Evolutionary conservation across 768 basidiomycete species (phyloP), one percentile per base, ranked within the genome.

Genomic region (Trametes cinnabarina): DNA sequence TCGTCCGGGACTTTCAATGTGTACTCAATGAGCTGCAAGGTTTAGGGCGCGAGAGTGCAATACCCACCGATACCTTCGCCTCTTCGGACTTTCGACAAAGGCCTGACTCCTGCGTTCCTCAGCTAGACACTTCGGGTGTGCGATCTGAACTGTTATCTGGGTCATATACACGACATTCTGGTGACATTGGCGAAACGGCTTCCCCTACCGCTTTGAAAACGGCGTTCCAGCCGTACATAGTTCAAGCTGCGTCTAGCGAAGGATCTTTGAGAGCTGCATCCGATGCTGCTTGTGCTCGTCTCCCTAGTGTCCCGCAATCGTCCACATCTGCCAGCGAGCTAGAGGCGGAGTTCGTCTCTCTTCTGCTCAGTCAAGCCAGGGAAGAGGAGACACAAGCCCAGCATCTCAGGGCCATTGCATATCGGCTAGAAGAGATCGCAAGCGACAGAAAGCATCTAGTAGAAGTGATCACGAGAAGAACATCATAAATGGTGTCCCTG

Each of bases 1-100:
- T 62, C 51, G 42, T 65, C 47, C 63, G 54, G 47, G 49, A 56
- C 47, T 64, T 62, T 37, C 58, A 51, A 50, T 51, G 55, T 23
- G 62, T 64, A 19, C 49, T 58, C 15, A 35, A 51, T 42, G 57
- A 61, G 47, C 57, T 63, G 42, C 60, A 59, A 51, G 63, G 59
- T 47, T 52, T 52, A 17, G 56, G 47, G 44, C 35, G 19, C 51
- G 44, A 34, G 20, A n/a, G 12, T 15, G 34, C 51, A 44, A 11
- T 9, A 25, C 28, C 26, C 7, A 19, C 28, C n/a, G 37, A 30
- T 15, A 14, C 26, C 19, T 9, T 40, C 41, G 28, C 12, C 10
- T 22, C 52, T 14, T 15, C 17, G 6, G 12, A 32, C 30, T 25
- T 19, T 28, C 20, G 41, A 20, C 22, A n/a, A n/a, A n/a, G n/a